These are phyloP conservation scores for Pittosporum tobira DNA, from an alignment of 129 eudicot species.

Conservation along the genomic window DNA sequence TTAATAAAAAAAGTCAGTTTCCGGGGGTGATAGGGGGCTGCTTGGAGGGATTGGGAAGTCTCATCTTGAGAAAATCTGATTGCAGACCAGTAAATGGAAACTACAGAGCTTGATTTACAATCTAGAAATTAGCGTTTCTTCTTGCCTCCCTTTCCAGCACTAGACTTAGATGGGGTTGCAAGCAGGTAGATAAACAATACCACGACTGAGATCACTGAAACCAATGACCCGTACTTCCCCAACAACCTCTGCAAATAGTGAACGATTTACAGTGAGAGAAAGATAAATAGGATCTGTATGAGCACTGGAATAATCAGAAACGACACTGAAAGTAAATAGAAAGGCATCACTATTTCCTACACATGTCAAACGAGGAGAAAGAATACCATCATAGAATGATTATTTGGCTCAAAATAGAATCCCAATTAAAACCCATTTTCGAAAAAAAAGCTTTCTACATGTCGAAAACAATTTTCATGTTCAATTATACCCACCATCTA, in stretches of 20 bases:
- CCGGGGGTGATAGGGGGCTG: background rate
- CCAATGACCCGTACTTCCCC: slow-evolving; percentile 65
- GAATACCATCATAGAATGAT: no score
- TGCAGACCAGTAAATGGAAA: background rate
- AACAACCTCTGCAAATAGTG: slow-evolving; percentile 47
- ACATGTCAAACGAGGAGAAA: background rate
- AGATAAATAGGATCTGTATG: background rate
- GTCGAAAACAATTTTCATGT: background rate
- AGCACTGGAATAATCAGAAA: background rate
- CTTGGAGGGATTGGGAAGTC: no score
- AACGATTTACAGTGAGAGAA: background rate
- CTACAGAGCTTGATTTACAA: background rate
- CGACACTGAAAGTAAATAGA: background rate
- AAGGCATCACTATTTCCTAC: background rate
- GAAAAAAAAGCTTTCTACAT: background rate
- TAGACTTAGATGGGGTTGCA: slow-evolving; percentile 56
- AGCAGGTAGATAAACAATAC: slow-evolving; percentile 59
- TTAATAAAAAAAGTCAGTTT: background rate
- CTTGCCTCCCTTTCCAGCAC: slow-evolving; percentile 66
- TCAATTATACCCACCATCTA: no score
- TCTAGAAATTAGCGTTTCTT: slow-evolving; percentile 44
- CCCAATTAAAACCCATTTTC: background rate
- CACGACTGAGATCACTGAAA: slow-evolving; percentile 60
- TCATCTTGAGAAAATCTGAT: background rate
- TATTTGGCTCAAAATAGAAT: no score